phyloP scores from a whole-genome alignment of 805 yeast species.

The Kuraishia floccosa region DNA sequence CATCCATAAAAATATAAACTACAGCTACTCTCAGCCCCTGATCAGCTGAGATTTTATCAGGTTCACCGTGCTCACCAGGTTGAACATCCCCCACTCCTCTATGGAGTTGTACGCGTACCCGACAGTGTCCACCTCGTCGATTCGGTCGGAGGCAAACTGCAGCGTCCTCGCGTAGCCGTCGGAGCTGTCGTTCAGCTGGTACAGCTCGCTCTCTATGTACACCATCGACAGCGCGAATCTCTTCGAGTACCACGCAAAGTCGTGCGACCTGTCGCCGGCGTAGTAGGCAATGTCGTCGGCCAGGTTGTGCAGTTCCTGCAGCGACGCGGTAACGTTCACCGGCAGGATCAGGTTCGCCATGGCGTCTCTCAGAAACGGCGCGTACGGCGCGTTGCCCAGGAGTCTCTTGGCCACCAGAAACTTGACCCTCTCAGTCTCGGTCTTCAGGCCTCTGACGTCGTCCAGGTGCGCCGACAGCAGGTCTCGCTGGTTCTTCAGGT shows the following conservation, averaged over 20 bases:
- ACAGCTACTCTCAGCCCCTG: slow-evolving; percentile 30
- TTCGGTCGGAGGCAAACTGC: slow-evolving; percentile 49
- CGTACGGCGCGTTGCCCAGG: slow-evolving; percentile 34
- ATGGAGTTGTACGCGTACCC: slow-evolving; percentile 53
- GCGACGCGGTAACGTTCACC: slow-evolving; percentile 39
- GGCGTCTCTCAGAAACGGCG: slow-evolving; percentile 32
- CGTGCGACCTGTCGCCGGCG: slow-evolving; percentile 71
- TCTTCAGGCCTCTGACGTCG: slow-evolving; percentile 11
- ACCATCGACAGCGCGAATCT: slow-evolving; percentile 59
- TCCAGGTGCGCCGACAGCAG: slow-evolving; percentile 13
- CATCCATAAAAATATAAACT: neutral
- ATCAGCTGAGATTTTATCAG: slow-evolving; percentile 60
- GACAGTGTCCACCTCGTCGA: slow-evolving; percentile 37
- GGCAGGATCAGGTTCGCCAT: slow-evolving; percentile 59
- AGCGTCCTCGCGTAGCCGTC: slow-evolving; percentile 42
- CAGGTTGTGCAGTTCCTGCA: slow-evolving; percentile 61
- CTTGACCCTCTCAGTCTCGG: slow-evolving; percentile 13
- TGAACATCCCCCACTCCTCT: slow-evolving; percentile 73
- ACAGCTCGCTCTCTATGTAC: slow-evolving; percentile 68
- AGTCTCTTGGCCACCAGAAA: slow-evolving; percentile 33
- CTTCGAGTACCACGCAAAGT: slow-evolving; percentile 90
- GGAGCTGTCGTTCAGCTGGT: slow-evolving; percentile 68
- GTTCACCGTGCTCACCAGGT: slow-evolving; percentile 51
- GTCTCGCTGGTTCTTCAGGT: slow-evolving; percentile 31
- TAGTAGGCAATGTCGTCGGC: slow-evolving; percentile 76